These are phyloP conservation scores for Sanghuangporus baumii DNA, from an alignment of 1,284 basidiomycete species.

Conservation along the genomic window DNA sequence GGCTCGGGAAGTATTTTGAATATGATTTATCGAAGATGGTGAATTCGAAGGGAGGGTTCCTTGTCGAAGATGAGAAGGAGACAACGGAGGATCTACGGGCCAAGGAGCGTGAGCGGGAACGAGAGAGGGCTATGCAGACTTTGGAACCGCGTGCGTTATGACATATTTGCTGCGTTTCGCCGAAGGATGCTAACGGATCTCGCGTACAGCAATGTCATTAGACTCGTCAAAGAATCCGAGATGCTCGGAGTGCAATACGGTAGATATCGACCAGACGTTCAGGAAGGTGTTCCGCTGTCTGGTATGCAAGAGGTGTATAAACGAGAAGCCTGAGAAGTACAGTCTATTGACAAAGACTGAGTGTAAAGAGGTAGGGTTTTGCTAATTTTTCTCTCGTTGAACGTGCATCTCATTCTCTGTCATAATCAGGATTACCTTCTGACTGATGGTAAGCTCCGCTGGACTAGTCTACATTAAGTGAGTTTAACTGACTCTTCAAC, in stretches of 20 bases:
- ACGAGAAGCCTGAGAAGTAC: conserved; percentile 86
- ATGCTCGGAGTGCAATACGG: conserved; percentile 75
- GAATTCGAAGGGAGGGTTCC: conserved; percentile 90
- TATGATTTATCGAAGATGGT: conserved; percentile 97
- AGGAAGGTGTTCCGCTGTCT: conserved; percentile 76
- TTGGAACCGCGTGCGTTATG: conserved; percentile 58
- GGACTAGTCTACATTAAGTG: conserved; percentile 9
- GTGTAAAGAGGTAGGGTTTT: conserved; percentile 76
- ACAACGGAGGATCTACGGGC: conserved; percentile 58
- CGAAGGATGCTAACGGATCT: not conserved
- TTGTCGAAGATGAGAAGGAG: conserved; percentile 80
- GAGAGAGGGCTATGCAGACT: conserved; percentile 60
- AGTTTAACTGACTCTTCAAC: not conserved
- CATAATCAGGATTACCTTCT: conserved; percentile 74
- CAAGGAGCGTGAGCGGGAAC: conserved; percentile 74
- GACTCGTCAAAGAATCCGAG: conserved; percentile 71
- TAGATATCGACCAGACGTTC: conserved; percentile 82
- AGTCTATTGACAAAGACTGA: conserved; percentile 97
- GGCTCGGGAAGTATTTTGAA: conserved; percentile 85
- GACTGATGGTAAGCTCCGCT: conserved; percentile 63
- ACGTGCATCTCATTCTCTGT: conserved; percentile 2
- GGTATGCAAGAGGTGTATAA: conserved; percentile 89
- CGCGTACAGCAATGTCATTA: conserved; percentile 53
- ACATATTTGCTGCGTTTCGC: not conserved
- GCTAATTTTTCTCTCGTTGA: not conserved